A percentile compares a stretch with the other conserved stretches of the same genome.
These are phyloP conservation scores for Morella rubra DNA, from an alignment of 306 rosid species.

Conservation along the genomic window DNA sequence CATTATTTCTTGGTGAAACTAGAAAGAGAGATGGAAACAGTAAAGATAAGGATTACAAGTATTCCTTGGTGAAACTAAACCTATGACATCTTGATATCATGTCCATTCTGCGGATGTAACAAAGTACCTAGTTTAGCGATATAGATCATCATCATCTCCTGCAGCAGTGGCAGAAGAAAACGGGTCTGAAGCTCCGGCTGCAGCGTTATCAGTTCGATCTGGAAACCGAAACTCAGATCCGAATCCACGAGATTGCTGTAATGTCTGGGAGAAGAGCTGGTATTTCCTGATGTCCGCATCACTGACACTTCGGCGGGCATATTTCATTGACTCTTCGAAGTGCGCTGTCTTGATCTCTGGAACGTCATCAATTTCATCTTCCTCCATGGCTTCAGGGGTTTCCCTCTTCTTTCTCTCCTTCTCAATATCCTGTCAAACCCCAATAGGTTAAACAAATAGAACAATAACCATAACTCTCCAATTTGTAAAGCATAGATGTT, in stretches of 20 bases:
- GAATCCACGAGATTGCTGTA: slow-evolving; percentile 66
- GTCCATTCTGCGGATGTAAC: no score
- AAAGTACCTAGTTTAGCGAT: slow-evolving; percentile 25
- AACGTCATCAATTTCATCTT: slow-evolving; percentile 44
- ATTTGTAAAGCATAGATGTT: neutral
- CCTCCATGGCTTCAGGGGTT: slow-evolving; percentile 68
- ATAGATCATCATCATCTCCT: slow-evolving; percentile 63
- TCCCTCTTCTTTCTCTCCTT: slow-evolving; percentile 46
- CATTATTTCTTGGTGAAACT: no score
- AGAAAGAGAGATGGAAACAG: no score
- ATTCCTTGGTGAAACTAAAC: no score
- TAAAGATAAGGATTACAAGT: no score
- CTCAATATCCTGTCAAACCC: slow-evolving; percentile 47
- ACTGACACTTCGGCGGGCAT: slow-evolving; percentile 67
- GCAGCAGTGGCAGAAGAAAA: slow-evolving; percentile 49
- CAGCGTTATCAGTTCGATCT: slow-evolving; percentile 25
- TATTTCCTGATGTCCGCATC: slow-evolving; percentile 69
- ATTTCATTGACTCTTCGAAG: slow-evolving; percentile 74
- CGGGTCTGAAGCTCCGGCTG: slow-evolving; percentile 47
- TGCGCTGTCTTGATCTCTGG: slow-evolving; percentile 59
- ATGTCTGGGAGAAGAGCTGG: slow-evolving; percentile 67
- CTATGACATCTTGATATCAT: neutral
- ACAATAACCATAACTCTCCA: slow-evolving; percentile 1
- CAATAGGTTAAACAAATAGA: slow-evolving; percentile 2
- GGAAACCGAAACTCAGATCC: slow-evolving; percentile 60